Base-by-base conservation (phyloP, 768 basidiomycete genomes). In the Fomitopsis serialis region DNA sequence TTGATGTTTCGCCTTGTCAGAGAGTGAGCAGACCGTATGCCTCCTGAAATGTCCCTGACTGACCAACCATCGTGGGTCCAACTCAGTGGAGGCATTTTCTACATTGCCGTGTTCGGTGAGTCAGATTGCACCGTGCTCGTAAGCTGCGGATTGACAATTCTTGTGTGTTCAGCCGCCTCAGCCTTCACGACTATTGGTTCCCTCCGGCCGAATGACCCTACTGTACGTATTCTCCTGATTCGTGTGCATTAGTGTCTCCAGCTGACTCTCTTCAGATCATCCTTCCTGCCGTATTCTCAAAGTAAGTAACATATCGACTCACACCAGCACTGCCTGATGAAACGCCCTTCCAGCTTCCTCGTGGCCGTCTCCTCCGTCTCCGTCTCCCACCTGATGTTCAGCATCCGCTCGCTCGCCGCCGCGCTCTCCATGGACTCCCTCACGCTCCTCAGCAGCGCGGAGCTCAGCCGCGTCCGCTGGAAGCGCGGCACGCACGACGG, bases 361-460 rank as follows among this genome's bases (percentile, higher is more conserved):
- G 55, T 61, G 5, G 27, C 22, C 49, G 42, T 59, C 23, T 49
- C 58, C 2, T 64, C 66, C 9, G 57, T 74, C 24, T 65, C 70
- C 11, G 68, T 73, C 29, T 72, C 69, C 37, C 68, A 67, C 12
- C 65, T 70, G 19, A 72, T 74, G 70, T 66, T 76, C 45, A 70
- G 67, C 54, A 72, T 74, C 43, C 68, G 70, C 45, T 75, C 74
- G 1, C 61, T 78, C n/a, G 73, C 78, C 15, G 65, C 69, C 4
- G 63, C 66, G 17, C 61, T 72, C 19, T 71, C 74, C 29, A 72
- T 76, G 7, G 71, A 74, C 34, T 68, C 73, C 1, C 66, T 68
- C 11, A 77, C 72, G 75, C 62, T 78, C 8, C 67, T 79, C 22
- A 77, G 68, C 58, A 70, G 74, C 54, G 69, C 72, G 6, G 76